phyloP scores from a whole-genome alignment of 208 protist genomes.

The Trichomonas gallinae region DNA sequence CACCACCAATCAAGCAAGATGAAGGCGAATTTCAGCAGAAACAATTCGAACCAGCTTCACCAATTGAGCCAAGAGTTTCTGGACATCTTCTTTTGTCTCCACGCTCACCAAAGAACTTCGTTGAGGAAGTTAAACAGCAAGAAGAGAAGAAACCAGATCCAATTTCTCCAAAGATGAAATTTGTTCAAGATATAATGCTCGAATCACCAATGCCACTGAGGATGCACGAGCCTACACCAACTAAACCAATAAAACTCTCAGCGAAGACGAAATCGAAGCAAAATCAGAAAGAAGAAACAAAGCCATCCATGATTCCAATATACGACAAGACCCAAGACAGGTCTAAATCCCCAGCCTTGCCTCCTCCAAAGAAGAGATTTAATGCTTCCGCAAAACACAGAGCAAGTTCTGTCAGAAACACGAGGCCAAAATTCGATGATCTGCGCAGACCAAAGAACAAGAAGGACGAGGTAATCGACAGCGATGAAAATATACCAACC shows the following conservation, averaged over 20 bases:
- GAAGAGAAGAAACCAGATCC: background rate
- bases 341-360: background rate
- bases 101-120: background rate
- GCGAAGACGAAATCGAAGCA: background rate
- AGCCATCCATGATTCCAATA: background rate
- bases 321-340: background rate
- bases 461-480: background rate
- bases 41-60: background rate
- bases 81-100: background rate
- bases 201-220: background rate
- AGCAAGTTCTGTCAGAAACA: background rate
- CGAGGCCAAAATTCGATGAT: background rate
- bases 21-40: background rate
- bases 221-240: background rate
- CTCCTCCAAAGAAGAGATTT: background rate
- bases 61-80: background rate
- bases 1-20: background rate
- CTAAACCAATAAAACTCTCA: background rate
- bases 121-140: background rate
- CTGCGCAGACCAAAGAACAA: background rate
- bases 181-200: background rate
- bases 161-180: background rate
- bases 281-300: background rate
- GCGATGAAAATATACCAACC: background rate
- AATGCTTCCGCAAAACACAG: background rate